Evolutionary conservation across 345 rosid species (phyloP).

Genomic region (Melastoma malabathricum): DNA sequence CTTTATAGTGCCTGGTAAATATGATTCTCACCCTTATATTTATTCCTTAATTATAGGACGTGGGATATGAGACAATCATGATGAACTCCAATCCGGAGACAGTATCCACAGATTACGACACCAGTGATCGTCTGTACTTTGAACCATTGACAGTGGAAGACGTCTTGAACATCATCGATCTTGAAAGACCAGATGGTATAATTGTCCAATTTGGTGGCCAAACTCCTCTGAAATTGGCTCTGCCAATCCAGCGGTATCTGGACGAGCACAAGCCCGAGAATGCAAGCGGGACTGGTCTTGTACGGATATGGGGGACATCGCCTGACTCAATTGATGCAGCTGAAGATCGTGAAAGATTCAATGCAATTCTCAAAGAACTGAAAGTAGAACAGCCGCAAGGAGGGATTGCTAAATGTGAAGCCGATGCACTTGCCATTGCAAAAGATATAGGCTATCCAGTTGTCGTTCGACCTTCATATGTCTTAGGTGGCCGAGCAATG

Average conservation of each 20-base stretch:
- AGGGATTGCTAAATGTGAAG: constrained; percentile 89
- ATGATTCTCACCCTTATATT: constrained; percentile 3
- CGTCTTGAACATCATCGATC: constrained; percentile 68
- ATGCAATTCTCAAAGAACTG: constrained; percentile 62
- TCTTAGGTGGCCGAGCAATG: constrained; percentile 95
- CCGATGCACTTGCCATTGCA: constrained; percentile 78
- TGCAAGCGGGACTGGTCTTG: constrained; percentile 63
- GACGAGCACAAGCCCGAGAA: constrained; percentile 52
- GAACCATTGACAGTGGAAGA: constrained; percentile 91
- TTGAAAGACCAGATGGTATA: constrained; percentile 93
- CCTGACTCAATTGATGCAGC: constrained; percentile 97
- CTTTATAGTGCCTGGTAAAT: too few species aligned
- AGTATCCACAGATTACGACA: constrained; percentile 91
- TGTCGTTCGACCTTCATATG: constrained; percentile 93
- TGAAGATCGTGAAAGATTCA: constrained; percentile 89
- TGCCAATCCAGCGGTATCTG: constrained; percentile 70
- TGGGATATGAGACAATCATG: constrained; percentile 96
- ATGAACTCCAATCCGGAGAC: constrained; percentile 98
- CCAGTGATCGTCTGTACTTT: constrained; percentile 90
- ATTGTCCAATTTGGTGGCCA: constrained; percentile 97
- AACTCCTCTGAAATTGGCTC: constrained; percentile 84
- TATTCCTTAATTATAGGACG: constrained; percentile 40
- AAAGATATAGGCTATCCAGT: constrained; percentile 78
- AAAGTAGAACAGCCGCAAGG: constrained; percentile 93
- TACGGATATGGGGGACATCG: constrained; percentile 89